Percentiles rank a stretch among this genome's conserved stretches.
These are phyloP conservation scores for Leucogyrophana mollusca DNA, from an alignment of 768 basidiomycete species.

Conservation along the genomic window DNA sequence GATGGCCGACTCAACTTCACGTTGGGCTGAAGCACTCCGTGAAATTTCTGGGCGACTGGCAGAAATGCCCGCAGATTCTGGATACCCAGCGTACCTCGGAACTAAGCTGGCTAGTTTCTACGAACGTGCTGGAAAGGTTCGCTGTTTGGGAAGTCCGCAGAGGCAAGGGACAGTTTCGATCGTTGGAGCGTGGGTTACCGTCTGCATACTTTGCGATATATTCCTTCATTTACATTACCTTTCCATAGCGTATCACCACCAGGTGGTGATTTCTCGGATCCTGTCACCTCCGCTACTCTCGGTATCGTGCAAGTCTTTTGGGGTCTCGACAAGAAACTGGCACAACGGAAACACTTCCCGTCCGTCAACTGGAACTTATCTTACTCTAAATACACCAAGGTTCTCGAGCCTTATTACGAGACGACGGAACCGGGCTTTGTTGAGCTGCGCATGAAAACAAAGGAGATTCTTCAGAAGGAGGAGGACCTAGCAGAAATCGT, in stretches of 20 bases:
- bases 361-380: constrained; percentile 99
- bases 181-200: constrained; percentile 86
- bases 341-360: constrained; percentile 98
- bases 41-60: constrained; percentile 99
- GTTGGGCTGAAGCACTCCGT: constrained; percentile 98
- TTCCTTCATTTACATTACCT: constrained; percentile 9
- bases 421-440: constrained; percentile 91
- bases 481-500: constrained; percentile 99
- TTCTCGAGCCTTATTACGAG: constrained; percentile 92
- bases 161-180: constrained; percentile 95
- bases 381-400: constrained; percentile 97
- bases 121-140: constrained; percentile 96
- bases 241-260: constrained; percentile 97
- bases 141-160: constrained; percentile 84
- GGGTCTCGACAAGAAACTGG: constrained; percentile 99
- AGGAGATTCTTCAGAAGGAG: constrained; percentile 98
- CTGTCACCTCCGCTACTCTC: constrained; percentile 95
- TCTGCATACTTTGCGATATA: not conserved
- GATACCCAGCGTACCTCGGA: constrained; percentile 95
- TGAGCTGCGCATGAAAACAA: constrained; percentile 86
- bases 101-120: constrained; percentile 98
- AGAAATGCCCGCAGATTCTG: constrained; percentile 99
- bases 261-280: constrained; percentile 99
- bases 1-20: constrained; percentile 99
- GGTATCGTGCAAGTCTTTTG: constrained; percentile 99